phyloP scores from a whole-genome alignment of 2,329 filamentous ascomycete genomes.

The Colletotrichum viniferum region DNA sequence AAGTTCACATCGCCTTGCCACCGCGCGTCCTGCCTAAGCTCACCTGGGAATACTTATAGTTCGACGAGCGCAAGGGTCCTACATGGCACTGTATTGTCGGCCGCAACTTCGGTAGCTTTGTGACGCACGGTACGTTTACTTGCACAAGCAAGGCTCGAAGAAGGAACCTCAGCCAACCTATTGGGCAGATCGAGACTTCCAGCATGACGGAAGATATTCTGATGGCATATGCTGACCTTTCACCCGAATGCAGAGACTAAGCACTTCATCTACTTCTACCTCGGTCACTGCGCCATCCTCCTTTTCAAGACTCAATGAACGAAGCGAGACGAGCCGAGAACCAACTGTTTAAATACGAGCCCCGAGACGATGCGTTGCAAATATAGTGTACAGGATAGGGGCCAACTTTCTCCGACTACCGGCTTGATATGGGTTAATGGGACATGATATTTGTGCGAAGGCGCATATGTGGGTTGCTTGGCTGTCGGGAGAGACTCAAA shows the following conservation, averaged over 20 bases:
- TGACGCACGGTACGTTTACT: constrained; percentile 84
- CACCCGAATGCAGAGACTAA: constrained; percentile 78
- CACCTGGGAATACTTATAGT: constrained; percentile 57
- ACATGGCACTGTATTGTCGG: constrained; percentile 99
- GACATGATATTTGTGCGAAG: constrained; percentile 13
- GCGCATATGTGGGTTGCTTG: neutral
- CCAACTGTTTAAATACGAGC: neutral
- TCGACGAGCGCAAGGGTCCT: constrained; percentile 94
- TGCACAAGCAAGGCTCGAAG: neutral
- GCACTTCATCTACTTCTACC: constrained; percentile 99
- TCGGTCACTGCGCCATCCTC: constrained; percentile 96
- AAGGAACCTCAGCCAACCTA: neutral
- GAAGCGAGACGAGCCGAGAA: neutral
- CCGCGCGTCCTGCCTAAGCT: neutral
- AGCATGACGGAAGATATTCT: neutral
- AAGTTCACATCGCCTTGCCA: constrained; percentile 30
- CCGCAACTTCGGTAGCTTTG: constrained; percentile 98
- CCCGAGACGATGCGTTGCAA: neutral
- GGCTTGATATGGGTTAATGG: constrained; percentile 10
- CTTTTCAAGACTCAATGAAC: constrained; percentile 97
- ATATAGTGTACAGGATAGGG: constrained; percentile 2
- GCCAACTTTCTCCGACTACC: neutral
- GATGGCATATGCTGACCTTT: constrained; percentile 11
- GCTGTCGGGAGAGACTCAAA: neutral
- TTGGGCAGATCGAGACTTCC: neutral